Conservation (phyloP, 306 rosid species). For the Biancaea sappan region DNA sequence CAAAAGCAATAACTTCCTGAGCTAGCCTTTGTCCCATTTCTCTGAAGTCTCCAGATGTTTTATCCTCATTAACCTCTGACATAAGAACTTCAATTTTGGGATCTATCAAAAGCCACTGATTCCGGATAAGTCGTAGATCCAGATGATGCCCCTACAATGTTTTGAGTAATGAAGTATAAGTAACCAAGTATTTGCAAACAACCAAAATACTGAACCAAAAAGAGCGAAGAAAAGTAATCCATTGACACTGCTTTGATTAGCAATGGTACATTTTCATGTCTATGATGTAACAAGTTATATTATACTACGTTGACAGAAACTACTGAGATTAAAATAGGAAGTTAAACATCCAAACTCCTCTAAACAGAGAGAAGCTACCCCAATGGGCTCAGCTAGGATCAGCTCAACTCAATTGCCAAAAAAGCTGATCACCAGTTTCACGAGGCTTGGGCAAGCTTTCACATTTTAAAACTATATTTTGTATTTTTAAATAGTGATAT, state of each 20-base stretch:
- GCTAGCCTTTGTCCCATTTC: constrained; percentile 96
- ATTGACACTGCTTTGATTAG: constrained; percentile 19
- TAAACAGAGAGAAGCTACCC: constrained; percentile 22
- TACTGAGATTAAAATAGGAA: constrained; percentile 1
- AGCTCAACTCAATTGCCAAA: constrained; percentile 14
- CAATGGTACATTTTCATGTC: constrained; percentile 13
- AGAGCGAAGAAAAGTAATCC: background rate
- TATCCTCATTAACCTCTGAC: constrained; percentile 94
- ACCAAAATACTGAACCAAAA: constrained; percentile 28
- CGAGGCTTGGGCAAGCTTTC: constrained; percentile 16
- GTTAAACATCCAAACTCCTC: constrained; percentile 2
- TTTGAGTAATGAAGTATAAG: constrained; percentile 32
- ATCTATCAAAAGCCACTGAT: constrained; percentile 92
- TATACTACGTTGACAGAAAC: background rate
- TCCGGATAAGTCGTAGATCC: constrained; percentile 86
- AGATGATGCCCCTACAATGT: constrained; percentile 86
- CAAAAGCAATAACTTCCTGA: constrained; percentile 72
- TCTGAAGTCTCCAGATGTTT: constrained; percentile 87
- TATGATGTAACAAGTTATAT: background rate
- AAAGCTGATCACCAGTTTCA: constrained; percentile 9
- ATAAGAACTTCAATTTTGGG: constrained; percentile 83
- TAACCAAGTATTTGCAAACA: constrained; percentile 10
- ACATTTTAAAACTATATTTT: background rate
- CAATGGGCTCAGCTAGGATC: constrained; percentile 12
- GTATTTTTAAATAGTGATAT: background rate